Evolutionary conservation across 1,139 yeast species (phyloP).

Genomic region (Candida dubliniensis): DNA sequence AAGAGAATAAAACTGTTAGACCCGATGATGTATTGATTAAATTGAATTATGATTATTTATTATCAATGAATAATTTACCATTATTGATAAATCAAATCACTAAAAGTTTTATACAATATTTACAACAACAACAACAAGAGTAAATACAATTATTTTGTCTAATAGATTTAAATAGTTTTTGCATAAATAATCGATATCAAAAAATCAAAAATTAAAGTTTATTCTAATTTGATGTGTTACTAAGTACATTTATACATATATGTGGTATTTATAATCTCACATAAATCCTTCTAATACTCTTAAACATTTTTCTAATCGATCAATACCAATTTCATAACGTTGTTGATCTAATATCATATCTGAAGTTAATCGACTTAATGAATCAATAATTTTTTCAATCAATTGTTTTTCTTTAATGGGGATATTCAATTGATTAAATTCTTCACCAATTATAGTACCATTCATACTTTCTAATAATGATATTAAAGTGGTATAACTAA

Average conservation of each 20-base stretch:
- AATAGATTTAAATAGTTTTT: not conserved
- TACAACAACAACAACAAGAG: conserved; percentile 6
- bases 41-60: conserved; percentile 44
- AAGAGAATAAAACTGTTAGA: no score
- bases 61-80: conserved; percentile 22
- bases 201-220: no score
- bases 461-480: conserved; percentile 62
- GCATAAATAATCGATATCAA: not conserved
- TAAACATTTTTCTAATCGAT: conserved; percentile 75
- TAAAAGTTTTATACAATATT: conserved; percentile 22
- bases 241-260: no score
- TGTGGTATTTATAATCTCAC: no score
- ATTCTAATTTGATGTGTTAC: no score
- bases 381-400: conserved; percentile 81
- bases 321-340: conserved; percentile 77
- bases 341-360: conserved; percentile 86
- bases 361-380: conserved; percentile 78
- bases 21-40: conserved; percentile 22
- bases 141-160: not conserved
- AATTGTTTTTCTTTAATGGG: conserved; percentile 77
- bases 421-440: conserved; percentile 70
- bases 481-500: conserved; percentile 58
- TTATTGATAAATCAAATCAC: conserved; percentile 25
- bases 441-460: conserved; percentile 65
- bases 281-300: conserved; percentile 80